Base-by-base conservation (phyloP, 371 early-diverging fungal genomes). In the Mortierella sp. region DNA sequence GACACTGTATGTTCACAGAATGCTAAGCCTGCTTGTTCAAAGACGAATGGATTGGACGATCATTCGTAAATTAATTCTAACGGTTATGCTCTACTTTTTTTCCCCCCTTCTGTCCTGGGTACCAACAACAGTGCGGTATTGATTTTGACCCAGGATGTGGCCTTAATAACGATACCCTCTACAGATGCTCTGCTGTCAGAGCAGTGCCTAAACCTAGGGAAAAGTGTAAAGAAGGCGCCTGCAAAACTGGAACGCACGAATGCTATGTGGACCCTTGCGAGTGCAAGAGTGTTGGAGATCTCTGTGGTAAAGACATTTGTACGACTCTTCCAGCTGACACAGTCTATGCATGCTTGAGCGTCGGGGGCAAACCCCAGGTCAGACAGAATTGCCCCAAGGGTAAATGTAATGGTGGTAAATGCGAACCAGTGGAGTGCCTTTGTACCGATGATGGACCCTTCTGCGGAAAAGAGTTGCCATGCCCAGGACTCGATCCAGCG, bases 261-360 rank as follows among this genome's bases (percentile, higher is more conserved):
- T 68, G 68, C 30, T 59, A 26, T 11, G 18, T 55, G 11, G 61
- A 68, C 26, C 61, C 55, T 0, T 68, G 68, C 47, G 61, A 55
- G 23, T 68, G 68, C 46, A 55, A 43, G 7, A 25, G 6, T 12
- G 19, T 68, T 25, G 68, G 61, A 26, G 26, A 30, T 18, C 9
- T 68, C 37, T 68, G 68, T 45, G 68, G 68, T 21, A 68, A 61
- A 30, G 43, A 61, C 21, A 25, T 61, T 23, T 68, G 61, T 47
- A 3, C 56, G 5, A n/a, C 19, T n/a, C 16, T 61, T 15, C 21
- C 11, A 4, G 28, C 23, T 4, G 68, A 68, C 26, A 68, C 55
- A 4, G 46, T 68, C 11, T 56, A 60, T 29, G 15, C 45, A 9
- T 68, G 68, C 23, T 0, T 1, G 26, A 16, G 28, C 1, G 11